A percentile compares a stretch with the other conserved stretches of the same genome.
Evolutionary conservation across 1,139 yeast genomes (phyloP).

Genomic region (Eremothecium cymbalariae): DNA sequence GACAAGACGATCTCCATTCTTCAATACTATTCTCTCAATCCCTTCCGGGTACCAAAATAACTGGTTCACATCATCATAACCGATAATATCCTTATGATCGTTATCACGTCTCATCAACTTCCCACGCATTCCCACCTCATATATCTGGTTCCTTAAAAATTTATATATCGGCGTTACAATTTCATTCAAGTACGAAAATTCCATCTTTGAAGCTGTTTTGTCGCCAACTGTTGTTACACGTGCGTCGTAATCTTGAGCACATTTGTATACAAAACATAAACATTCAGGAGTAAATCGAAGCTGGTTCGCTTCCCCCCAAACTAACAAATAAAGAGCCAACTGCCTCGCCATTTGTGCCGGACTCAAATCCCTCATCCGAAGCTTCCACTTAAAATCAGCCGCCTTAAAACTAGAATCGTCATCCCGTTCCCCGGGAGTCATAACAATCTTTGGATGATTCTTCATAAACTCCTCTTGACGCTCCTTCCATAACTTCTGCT

Average conservation of each 20-base stretch:
- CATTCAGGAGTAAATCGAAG: slow-evolving; percentile 81
- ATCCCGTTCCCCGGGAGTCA: slow-evolving; percentile 42
- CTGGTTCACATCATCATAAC: slow-evolving; percentile 83
- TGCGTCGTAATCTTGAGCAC: slow-evolving; percentile 60
- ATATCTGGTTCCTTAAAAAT: slow-evolving; percentile 52
- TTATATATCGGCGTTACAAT: slow-evolving; percentile 69
- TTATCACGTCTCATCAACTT: slow-evolving; percentile 44
- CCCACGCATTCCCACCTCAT: slow-evolving; percentile 26
- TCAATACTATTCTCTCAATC: slow-evolving; percentile 41
- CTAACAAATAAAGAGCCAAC: slow-evolving; percentile 56
- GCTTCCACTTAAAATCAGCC: slow-evolving; percentile 56
- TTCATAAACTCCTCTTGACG: slow-evolving; percentile 29
- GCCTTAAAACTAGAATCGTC: slow-evolving; percentile 50
- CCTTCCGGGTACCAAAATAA: slow-evolving; percentile 74
- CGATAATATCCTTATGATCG: slow-evolving; percentile 66
- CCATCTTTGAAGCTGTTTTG: slow-evolving; percentile 19
- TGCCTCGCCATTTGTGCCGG: slow-evolving; percentile 55
- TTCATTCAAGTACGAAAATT: slow-evolving; percentile 48
- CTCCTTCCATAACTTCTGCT: slow-evolving; percentile 27
- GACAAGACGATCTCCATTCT: slow-evolving; percentile 39
- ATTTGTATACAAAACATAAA: slow-evolving; percentile 68
- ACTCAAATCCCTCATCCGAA: slow-evolving; percentile 47
- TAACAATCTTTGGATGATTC: slow-evolving; percentile 27
- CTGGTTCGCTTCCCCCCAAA: slow-evolving; percentile 91
- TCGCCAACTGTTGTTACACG: slow-evolving; percentile 6